A percentile compares a stretch with the other conserved stretches of the same genome.
phyloP scores from a whole-genome alignment of 345 rosid species.

The Syzygium grande region DNA sequence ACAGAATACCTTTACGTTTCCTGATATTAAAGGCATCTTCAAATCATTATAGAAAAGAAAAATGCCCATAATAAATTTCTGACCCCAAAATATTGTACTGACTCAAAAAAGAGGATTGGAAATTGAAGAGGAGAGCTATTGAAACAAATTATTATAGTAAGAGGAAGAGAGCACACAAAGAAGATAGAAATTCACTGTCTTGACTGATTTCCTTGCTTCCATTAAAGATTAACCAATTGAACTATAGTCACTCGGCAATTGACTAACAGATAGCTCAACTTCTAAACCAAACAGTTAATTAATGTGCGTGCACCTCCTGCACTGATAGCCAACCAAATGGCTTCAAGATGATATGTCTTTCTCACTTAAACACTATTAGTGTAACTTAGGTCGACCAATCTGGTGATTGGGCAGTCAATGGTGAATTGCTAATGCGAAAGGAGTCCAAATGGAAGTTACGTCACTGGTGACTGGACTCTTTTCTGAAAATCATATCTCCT shows the following conservation, averaged over 20 bases:
- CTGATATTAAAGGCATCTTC: conserved; percentile 22
- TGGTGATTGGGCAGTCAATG: too few relatives aligned
- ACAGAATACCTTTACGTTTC: conserved; percentile 71
- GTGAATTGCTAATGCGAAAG: too few relatives aligned
- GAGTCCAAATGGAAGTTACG: too few relatives aligned
- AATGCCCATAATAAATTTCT: not conserved
- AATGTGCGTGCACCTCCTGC: too few relatives aligned
- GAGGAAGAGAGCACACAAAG: not conserved
- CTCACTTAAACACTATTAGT: too few relatives aligned
- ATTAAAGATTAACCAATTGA: not conserved
- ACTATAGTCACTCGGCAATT: not conserved
- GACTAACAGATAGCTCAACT: not conserved
- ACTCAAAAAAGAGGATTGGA: not conserved
- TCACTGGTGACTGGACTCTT: too few relatives aligned
- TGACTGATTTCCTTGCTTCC: not conserved
- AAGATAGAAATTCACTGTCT: not conserved
- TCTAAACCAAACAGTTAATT: not conserved
- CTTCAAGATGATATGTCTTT: too few relatives aligned
- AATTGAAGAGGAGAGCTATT: not conserved
- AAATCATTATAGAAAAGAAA: not conserved
- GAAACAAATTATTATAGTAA: not conserved
- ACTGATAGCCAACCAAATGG: too few relatives aligned
- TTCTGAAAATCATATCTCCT: not conserved
- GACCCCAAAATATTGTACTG: not conserved
- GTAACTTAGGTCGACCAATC: too few relatives aligned